Evolutionary conservation across 345 rosid species (phyloP), one percentile per base, ranked within the genome.

Genomic region (Nephelium lappaceum): DNA sequence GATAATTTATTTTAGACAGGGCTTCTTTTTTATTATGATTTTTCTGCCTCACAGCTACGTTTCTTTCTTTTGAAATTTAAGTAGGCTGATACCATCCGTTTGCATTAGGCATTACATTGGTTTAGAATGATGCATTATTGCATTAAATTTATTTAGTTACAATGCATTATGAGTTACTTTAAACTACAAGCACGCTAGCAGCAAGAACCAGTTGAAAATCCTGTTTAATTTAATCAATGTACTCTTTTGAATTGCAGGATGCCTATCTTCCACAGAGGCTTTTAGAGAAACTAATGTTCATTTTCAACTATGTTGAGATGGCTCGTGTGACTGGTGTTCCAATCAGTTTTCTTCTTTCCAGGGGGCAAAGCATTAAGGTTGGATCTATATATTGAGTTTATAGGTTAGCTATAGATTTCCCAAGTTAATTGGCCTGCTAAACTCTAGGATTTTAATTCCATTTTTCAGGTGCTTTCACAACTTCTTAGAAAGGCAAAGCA

Each of bases 291-390:
- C 84, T 96, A 81, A 96, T 94, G 99, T 91, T 71, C 80, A 84
- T 96, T 81, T 96, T 94, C 82, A 96, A 94, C 74, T 93, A 96
- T 87, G 95, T 96, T 53, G 99, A 96, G 87, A 96, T 96, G 99
- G 99, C 99, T 78, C 97, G 98, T 87, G 99, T 94, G 78, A 94
- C 98, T 47, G 99, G 99, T n/a, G 99, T 96, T 24, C 99, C 99
- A 16, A 80, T 96, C 57, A 94, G 97, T 68, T 96, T 91, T 84
- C 98, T 96, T 81, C 99, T 96, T 83, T 90, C 99, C 38, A 93
- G 97, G 86, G 99, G 99, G 65, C 98, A 96, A 87, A 94, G 97
- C 84, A 96, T 96, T 78, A 96, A 96, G 97, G 98, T 90, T 65
- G 45, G 64, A 60, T 8, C 27, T 60, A 70, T 43, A 27, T 36